Evolutionary conservation across 768 basidiomycete species (phyloP).

Genomic region (Lactarius hatsudake): DNA sequence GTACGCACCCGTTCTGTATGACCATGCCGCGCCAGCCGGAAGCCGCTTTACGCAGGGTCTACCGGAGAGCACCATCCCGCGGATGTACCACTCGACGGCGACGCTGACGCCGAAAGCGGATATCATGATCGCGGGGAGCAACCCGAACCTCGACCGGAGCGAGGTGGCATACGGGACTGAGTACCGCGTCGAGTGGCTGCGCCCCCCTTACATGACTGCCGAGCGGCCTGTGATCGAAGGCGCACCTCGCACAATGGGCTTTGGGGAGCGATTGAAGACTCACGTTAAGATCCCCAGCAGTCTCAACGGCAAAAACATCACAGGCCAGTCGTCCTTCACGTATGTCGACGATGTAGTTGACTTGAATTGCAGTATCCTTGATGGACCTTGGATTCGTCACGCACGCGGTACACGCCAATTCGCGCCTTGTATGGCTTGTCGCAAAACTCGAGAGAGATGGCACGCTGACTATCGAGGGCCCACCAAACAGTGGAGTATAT

Average conservation of each 20-base stretch:
- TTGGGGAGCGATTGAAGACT: constrained; percentile 48
- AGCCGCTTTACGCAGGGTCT: constrained; percentile 59
- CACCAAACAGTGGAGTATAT: constrained; percentile 62
- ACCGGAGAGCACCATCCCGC: constrained; percentile 62
- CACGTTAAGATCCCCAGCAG: constrained; percentile 42
- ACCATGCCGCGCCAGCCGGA: constrained; percentile 51
- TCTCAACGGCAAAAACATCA: constrained; percentile 42
- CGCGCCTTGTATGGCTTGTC: constrained; percentile 67
- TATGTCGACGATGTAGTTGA: not conserved
- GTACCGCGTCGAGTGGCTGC: constrained; percentile 84
- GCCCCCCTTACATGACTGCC: constrained; percentile 73
- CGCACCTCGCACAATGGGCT: constrained; percentile 40
- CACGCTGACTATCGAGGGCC: constrained; percentile 57
- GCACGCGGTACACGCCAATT: constrained; percentile 72
- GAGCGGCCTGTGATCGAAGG: constrained; percentile 49
- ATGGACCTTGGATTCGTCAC: constrained; percentile 86
- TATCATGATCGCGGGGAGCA: constrained; percentile 79
- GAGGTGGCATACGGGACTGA: constrained; percentile 75
- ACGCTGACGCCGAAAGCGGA: constrained; percentile 69
- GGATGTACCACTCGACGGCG: constrained; percentile 83
- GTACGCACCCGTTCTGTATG: constrained; percentile 67
- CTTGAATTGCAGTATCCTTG: constrained; percentile 49
- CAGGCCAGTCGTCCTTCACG: constrained; percentile 39
- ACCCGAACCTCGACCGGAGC: constrained; percentile 79
- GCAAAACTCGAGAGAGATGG: constrained; percentile 43